Evolutionary conservation across 2,329 filamentous ascomycete species (phyloP).

Genomic region (Juglanconis juglandina): DNA sequence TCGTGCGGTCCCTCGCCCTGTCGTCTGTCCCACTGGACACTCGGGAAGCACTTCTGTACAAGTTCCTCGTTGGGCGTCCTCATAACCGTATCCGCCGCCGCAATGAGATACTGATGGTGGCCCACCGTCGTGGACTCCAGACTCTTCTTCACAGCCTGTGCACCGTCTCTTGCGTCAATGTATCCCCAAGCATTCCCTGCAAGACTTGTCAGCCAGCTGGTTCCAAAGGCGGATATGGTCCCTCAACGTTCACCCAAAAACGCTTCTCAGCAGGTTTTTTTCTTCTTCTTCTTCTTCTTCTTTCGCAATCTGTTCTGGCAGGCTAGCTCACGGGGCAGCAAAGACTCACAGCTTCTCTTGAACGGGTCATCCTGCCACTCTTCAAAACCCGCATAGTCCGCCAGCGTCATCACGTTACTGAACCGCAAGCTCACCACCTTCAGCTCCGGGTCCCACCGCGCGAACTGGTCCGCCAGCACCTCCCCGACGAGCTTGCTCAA

Average conservation of each 20-base stretch:
- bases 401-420: slow-evolving; percentile 14
- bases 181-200: slow-evolving; percentile 13
- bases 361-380: slow-evolving; percentile 11
- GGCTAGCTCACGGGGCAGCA: too few species aligned
- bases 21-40: slow-evolving; percentile 2
- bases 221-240: not conserved
- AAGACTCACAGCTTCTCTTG: slow-evolving; percentile 5
- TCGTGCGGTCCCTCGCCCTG: slow-evolving; percentile 1
- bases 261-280: too few species aligned
- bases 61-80: slow-evolving; percentile 9
- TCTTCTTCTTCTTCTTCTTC: too few species aligned
- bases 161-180: slow-evolving; percentile 16
- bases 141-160: slow-evolving; percentile 10
- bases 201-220: not conserved
- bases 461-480: slow-evolving; percentile 15
- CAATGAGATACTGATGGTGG: slow-evolving; percentile 15
- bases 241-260: too few species aligned
- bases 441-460: slow-evolving; percentile 14
- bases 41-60: slow-evolving; percentile 8
- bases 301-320: too few species aligned
- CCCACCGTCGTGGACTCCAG: not conserved
- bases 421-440: slow-evolving; percentile 15
- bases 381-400: slow-evolving; percentile 14
- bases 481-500: slow-evolving; percentile 16
- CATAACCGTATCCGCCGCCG: slow-evolving; percentile 10